These are phyloP conservation scores for Aspergillus baeticus DNA, from an alignment of 495 filamentous ascomycete genomes.

Conservation along the genomic window DNA sequence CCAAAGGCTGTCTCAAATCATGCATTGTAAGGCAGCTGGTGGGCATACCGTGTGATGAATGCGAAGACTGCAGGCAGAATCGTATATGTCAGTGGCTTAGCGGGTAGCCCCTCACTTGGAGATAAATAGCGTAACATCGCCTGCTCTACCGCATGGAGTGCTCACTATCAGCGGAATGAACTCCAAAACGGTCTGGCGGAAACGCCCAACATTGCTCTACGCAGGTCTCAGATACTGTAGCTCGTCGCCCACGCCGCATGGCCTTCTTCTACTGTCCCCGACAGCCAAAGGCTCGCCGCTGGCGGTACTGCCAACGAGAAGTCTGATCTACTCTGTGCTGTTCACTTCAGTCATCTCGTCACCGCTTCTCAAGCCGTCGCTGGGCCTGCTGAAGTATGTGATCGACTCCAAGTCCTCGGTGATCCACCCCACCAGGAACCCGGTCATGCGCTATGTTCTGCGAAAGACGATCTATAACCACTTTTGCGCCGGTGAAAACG, in stretches of 20 bases:
- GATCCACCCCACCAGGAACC: conserved; percentile 58
- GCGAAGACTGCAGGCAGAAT: not conserved
- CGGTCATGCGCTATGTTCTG: conserved; percentile 55
- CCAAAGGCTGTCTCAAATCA: not conserved
- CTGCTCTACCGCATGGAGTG: not conserved
- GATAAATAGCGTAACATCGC: conserved; percentile 16
- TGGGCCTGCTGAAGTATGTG: conserved; percentile 59
- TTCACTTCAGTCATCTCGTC: conserved; percentile 75
- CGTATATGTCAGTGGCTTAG: conserved; percentile 8
- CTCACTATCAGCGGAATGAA: conserved; percentile 5
- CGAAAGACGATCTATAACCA: conserved; percentile 81
- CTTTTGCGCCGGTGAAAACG: conserved; percentile 76
- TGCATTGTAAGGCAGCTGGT: not conserved
- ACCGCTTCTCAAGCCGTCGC: conserved; percentile 62
- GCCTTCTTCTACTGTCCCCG: conserved; percentile 2
- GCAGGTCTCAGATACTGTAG: conserved; percentile 4
- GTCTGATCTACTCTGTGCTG: conserved; percentile 68
- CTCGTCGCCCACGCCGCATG: conserved; percentile 14
- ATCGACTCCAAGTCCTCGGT: conserved; percentile 59
- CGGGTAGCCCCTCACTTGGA: conserved; percentile 15
- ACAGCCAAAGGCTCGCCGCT: conserved; percentile 43
- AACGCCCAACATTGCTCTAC: not conserved
- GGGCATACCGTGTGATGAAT: not conserved
- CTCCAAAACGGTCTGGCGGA: conserved; percentile 8
- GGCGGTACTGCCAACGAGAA: conserved; percentile 64